Percentiles rank a stretch among this genome's conserved stretches.
Evolutionary conservation across 2,329 filamentous ascomycete genomes (phyloP).

Genomic region (Microdochium paspali): DNA sequence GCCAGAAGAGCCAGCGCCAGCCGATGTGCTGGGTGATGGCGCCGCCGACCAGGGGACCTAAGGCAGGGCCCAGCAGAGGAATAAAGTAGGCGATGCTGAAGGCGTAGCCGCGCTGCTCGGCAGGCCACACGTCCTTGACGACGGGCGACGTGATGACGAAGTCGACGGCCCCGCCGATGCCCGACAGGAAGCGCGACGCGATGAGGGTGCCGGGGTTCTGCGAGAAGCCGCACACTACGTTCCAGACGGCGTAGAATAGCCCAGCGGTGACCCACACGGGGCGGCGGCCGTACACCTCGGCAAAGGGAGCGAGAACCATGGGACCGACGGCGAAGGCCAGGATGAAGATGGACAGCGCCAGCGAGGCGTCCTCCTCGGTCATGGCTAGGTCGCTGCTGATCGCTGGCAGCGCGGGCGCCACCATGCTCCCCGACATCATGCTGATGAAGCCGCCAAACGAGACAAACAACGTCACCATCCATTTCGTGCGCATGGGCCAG

Average conservation of each 20-base stretch:
- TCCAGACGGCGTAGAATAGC: constrained; percentile 25
- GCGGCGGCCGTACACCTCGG: constrained; percentile 23
- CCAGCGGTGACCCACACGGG: constrained; percentile 22
- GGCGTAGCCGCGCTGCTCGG: constrained; percentile 24
- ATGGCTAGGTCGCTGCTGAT: constrained; percentile 21
- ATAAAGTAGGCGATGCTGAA: constrained; percentile 21
- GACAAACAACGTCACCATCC: constrained; percentile 17
- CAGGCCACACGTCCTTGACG: constrained; percentile 24
- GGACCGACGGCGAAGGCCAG: constrained; percentile 24
- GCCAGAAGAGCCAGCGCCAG: constrained; percentile 65
- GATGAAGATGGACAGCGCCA: constrained; percentile 24
- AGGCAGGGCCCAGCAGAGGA: constrained; percentile 47
- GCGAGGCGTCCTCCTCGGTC: constrained; percentile 15
- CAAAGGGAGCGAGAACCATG: constrained; percentile 20
- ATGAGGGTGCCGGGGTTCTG: constrained; percentile 20
- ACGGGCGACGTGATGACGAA: constrained; percentile 22
- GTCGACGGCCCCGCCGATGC: no score
- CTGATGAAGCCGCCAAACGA: constrained; percentile 24
- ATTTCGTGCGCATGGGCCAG: constrained; percentile 9
- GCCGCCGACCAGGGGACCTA: constrained; percentile 59
- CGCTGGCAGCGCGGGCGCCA: constrained; percentile 22
- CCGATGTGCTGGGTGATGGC: constrained; percentile 51
- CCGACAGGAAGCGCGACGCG: constrained; percentile 16
- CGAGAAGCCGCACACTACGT: constrained; percentile 21
- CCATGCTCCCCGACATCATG: constrained; percentile 24